Evolutionary conservation across 2,329 filamentous ascomycete genomes (phyloP), one percentile per base, ranked within the genome.

Genomic region (Beauveria pseudobassiana): DNA sequence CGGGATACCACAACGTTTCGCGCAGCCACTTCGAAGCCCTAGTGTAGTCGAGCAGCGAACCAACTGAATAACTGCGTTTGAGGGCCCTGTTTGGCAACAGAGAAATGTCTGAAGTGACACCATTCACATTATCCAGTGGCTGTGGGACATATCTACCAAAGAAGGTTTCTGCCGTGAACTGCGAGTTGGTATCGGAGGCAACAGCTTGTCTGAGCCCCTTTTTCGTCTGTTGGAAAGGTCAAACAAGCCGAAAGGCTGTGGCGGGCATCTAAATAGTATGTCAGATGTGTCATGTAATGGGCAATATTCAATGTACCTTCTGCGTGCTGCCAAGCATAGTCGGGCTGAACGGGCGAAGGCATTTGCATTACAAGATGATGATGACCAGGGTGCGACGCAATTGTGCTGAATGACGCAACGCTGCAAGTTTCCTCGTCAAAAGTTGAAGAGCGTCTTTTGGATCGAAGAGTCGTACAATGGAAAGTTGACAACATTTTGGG

Each of bases 21-120:
- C 68, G 70, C 9, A 76, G 64, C 75, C 73, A 77, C 28, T 70
- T 65, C 9, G 68, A 64, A 12, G 73, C 74, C 28, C 72, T 69
- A 24, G 66, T 69, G 59, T 73, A 74, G 61, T 75, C 69, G 18
- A 75, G 59, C 1, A 73, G 59, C 12, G 72, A 70, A 30, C 65
- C 64, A 8, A 68, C 64, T 18, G 72, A 70, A 7, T 62, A 69
- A 34, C 65, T 69, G 20, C 69, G 66, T 48, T 54, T 61, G 5
- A 61, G 51, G 20, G 18, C 42, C 6, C 9, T n/a, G 42, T 61
- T 61, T 8, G 50, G 50, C 2, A 55, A n/a, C 5, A 49, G 22
- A 16, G 40, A 18, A 42, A 42, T 34, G 4, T 42, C 43, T 42
- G 51, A 8, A 30, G 42, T 28, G 26, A 16, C 14, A 5, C 42